A percentile compares a stretch with the other conserved stretches of the same genome.
These are phyloP conservation scores for Warburgia ugandensis DNA, from an alignment of 164 flowering plant species.

Conservation along the genomic window DNA sequence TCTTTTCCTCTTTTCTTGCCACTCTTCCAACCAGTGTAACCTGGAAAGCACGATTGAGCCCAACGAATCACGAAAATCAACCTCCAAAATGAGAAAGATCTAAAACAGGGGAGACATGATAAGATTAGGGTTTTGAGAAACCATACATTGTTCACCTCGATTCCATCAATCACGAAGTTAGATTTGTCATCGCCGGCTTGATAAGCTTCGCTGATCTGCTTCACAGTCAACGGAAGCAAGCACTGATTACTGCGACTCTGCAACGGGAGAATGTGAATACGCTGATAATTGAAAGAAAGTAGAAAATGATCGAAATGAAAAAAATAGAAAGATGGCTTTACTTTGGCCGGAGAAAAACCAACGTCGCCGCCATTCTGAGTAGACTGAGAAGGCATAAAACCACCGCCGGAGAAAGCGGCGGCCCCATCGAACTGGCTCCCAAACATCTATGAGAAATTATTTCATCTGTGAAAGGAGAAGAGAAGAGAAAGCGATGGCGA, in stretches of 20 bases:
- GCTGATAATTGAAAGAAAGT: not conserved
- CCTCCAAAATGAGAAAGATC: not conserved
- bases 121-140: not conserved
- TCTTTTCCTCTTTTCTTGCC: conserved; percentile 43
- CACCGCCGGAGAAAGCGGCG: conserved; percentile 92
- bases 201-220: conserved; percentile 57
- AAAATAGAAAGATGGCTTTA: conserved; percentile 8
- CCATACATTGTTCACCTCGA: conserved; percentile 58
- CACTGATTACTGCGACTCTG: conserved; percentile 67
- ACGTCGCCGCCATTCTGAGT: conserved; percentile 50
- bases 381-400: conserved; percentile 90
- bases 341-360: conserved; percentile 54
- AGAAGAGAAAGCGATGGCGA: too few relatives aligned
- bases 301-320: not conserved
- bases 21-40: conserved; percentile 72
- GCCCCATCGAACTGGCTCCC: conserved; percentile 63
- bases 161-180: conserved; percentile 59
- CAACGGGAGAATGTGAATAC: not conserved
- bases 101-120: not conserved
- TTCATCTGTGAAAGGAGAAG: too few relatives aligned
- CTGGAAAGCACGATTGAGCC: conserved; percentile 24
- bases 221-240: conserved; percentile 75
- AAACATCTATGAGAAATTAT: too few relatives aligned
- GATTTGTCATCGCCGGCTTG: conserved; percentile 46
- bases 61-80: not conserved